phyloP scores from a whole-genome alignment of 306 rosid species.

The Citrullus colocynthis region DNA sequence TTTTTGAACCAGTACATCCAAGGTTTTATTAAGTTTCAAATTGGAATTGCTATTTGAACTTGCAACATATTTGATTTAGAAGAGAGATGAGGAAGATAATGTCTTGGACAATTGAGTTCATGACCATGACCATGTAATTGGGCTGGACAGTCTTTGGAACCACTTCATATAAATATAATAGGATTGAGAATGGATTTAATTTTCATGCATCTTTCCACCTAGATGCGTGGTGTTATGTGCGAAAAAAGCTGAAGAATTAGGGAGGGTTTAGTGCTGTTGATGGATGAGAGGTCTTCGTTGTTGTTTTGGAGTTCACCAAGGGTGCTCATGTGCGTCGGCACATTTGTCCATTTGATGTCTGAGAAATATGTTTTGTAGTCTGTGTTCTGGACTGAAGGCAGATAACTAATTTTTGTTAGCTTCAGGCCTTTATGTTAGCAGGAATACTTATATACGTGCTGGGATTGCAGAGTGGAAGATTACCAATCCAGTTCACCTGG shows the following conservation, averaged over 20 bases:
- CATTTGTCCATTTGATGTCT: neutral
- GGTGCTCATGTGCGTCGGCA: neutral
- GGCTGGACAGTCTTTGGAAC: neutral
- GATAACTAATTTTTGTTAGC: neutral
- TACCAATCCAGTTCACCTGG: conserved; percentile 89
- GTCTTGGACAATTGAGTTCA: neutral
- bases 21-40: neutral
- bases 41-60: neutral
- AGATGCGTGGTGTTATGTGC: neutral
- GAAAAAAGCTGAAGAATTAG: neutral
- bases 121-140: neutral
- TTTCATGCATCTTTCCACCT: neutral
- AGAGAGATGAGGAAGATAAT: neutral
- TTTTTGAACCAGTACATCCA: too few species aligned
- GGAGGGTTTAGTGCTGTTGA: neutral
- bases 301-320: neutral
- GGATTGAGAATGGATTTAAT: neutral
- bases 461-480: conserved; percentile 91
- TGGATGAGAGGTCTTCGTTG: neutral
- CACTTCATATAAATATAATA: neutral
- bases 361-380: neutral
- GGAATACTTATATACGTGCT: conserved; percentile 86
- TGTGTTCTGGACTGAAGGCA: neutral
- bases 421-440: conserved; percentile 83
- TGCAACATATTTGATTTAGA: neutral